These are phyloP conservation scores for Pontederia crassipes DNA, from an alignment of 176 grass and related monocot genomes.

Conservation along the genomic window DNA sequence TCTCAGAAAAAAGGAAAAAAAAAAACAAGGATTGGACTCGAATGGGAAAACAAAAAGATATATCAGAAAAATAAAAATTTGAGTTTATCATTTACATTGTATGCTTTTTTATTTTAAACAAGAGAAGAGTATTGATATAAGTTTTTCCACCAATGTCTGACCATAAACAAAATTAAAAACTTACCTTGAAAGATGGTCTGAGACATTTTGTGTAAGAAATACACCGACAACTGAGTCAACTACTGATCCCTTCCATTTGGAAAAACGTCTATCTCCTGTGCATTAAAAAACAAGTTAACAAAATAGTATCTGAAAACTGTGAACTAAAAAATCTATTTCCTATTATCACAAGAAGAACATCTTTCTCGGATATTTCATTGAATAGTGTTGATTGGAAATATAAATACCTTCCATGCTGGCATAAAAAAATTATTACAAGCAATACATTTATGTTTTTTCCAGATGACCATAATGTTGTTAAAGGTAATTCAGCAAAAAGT, in stretches of 20 bases:
- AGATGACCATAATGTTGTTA: no score
- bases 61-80: not conserved
- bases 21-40: no score
- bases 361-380: no score
- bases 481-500: no score
- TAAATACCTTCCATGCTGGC: no score
- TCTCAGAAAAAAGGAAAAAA: not conserved
- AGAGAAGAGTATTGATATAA: no score
- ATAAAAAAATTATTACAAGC: no score
- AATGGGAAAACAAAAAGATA: not conserved
- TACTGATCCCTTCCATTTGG: slow-evolving; percentile 36
- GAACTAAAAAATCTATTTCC: no score
- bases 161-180: not conserved
- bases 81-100: not conserved
- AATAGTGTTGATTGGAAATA: no score
- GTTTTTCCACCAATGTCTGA: no score
- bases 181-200: slow-evolving; percentile 38
- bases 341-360: no score
- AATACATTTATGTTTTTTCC: no score
- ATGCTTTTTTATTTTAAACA: not conserved
- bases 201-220: slow-evolving; percentile 43
- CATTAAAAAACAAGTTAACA: not conserved
- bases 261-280: slow-evolving; percentile 29
- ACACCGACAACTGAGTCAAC: slow-evolving; percentile 42
- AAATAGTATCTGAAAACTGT: not conserved